A percentile compares a stretch with the other conserved stretches of the same genome.
Conservation (phyloP, 208 protist species). For the Leptomonas pyrrhocoris region DNA sequence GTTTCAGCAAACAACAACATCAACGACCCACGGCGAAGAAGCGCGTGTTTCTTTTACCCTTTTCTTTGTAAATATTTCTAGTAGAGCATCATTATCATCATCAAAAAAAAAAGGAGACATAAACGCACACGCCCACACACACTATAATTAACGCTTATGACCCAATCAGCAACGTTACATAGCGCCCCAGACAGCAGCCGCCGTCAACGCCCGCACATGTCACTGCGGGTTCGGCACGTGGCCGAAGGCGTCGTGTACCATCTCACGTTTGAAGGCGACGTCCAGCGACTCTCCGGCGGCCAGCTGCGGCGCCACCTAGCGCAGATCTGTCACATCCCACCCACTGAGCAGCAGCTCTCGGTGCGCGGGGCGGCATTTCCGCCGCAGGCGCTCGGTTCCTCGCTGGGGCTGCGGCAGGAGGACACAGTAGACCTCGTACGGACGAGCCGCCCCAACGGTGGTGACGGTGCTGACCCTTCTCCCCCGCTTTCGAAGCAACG, state of each 20-base stretch:
- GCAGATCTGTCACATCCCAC: constrained; percentile 45
- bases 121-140: constrained; percentile 19
- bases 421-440: constrained; percentile 21
- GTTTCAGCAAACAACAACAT: too few relatives aligned
- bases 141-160: neutral
- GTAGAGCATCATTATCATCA: neutral
- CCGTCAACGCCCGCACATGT: constrained; percentile 16
- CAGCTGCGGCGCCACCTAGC: constrained; percentile 56
- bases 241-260: constrained; percentile 54
- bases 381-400: constrained; percentile 15
- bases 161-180: too few relatives aligned
- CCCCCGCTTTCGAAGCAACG: neutral
- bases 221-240: constrained; percentile 54
- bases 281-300: constrained; percentile 42
- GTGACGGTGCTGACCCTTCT: neutral
- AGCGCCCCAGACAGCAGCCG: constrained; percentile 6
- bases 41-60: constrained; percentile 9
- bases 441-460: neutral
- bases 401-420: constrained; percentile 17
- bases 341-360: constrained; percentile 38
- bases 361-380: constrained; percentile 11
- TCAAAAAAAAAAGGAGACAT: neutral
- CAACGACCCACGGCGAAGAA: too few relatives aligned
- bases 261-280: constrained; percentile 66
- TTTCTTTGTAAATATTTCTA: too few relatives aligned